These are phyloP conservation scores for Salix suchowensis DNA, from an alignment of 345 rosid genomes.

Conservation along the genomic window DNA sequence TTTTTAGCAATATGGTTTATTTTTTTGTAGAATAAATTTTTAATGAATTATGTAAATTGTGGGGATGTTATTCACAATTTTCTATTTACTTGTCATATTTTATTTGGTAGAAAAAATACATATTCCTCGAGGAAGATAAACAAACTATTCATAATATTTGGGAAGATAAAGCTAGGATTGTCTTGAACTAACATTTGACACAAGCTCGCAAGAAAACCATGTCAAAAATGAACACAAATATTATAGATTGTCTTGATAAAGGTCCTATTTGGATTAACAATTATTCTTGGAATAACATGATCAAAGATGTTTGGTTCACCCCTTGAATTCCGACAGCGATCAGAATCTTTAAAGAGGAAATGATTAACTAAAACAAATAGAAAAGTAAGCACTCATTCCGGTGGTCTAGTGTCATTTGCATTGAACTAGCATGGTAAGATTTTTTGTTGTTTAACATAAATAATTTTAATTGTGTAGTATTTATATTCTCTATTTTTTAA, in stretches of 20 bases:
- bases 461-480: background rate
- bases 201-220: background rate
- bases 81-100: too few relatives aligned
- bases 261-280: background rate
- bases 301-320: background rate
- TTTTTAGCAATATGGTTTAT: too few relatives aligned
- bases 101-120: too few relatives aligned
- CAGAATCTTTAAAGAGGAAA: accelerated
- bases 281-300: background rate
- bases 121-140: accelerated
- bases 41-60: too few relatives aligned
- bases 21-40: too few relatives aligned
- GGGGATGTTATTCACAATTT: too few relatives aligned
- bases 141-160: background rate
- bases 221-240: background rate
- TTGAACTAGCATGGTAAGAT: accelerated
- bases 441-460: background rate
- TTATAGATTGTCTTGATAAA: background rate
- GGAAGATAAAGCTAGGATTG: background rate
- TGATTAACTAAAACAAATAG: accelerated
- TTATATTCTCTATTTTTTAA: background rate
- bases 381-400: background rate
- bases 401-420: background rate
- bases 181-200: background rate
- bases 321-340: background rate